phyloP scores from a whole-genome alignment of 2,329 filamentous ascomycete species.

The Cryphonectria naterciae region DNA sequence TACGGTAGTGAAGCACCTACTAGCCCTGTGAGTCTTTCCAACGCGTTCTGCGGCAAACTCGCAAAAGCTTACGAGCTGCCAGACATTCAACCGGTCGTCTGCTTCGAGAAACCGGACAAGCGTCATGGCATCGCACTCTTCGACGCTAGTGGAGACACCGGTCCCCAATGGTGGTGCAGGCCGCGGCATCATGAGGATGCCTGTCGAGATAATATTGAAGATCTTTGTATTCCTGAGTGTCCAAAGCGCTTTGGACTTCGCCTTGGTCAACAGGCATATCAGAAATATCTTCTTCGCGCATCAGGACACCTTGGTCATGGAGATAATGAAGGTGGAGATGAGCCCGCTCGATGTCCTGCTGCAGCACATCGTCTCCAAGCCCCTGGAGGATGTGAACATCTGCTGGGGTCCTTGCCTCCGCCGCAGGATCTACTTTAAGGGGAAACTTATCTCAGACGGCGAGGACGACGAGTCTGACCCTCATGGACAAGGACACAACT shows the following conservation, averaged over 20 bases:
- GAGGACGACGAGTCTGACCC: background rate
- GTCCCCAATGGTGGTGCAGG: background rate
- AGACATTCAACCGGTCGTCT: background rate
- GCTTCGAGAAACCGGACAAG: background rate
- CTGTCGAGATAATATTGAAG: constrained; percentile 53
- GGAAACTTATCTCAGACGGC: constrained; percentile 40
- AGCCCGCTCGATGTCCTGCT: constrained; percentile 52
- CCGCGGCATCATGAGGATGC: constrained; percentile 39
- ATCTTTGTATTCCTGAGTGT: constrained; percentile 52
- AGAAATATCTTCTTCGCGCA: constrained; percentile 46
- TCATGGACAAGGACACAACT: background rate
- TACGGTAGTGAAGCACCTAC: background rate
- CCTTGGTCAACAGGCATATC: constrained; percentile 43
- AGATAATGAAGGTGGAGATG: constrained; percentile 47
- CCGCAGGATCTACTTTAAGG: constrained; percentile 45
- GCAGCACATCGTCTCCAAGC: constrained; percentile 49
- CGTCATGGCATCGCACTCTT: background rate
- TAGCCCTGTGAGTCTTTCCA: background rate
- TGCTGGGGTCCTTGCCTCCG: constrained; percentile 43
- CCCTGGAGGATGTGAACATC: constrained; percentile 39
- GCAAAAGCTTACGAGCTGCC: background rate
- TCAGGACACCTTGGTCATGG: constrained; percentile 47
- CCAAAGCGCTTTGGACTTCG: constrained; percentile 45
- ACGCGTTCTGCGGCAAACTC: background rate
- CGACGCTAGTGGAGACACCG: background rate